These are phyloP conservation scores for Calonectria hawksworthii DNA, from an alignment of 2,329 filamentous ascomycete species.

Conservation along the genomic window DNA sequence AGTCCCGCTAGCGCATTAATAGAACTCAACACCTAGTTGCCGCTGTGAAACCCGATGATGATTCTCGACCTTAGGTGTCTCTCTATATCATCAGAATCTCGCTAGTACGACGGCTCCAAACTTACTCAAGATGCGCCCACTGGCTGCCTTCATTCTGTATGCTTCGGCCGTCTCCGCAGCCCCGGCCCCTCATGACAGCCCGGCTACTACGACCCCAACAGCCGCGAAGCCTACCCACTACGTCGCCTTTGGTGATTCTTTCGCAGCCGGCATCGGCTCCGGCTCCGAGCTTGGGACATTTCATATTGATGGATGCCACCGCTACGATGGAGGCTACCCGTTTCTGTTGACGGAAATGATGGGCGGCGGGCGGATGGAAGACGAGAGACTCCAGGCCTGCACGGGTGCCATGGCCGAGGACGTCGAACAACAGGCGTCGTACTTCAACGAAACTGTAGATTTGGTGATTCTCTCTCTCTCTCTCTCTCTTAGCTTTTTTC, in stretches of 20 bases:
- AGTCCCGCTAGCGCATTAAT: not conserved
- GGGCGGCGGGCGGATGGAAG: not conserved
- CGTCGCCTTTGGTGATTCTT: constrained; percentile 11
- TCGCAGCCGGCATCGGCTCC: constrained; percentile 9
- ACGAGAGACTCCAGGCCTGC: not conserved
- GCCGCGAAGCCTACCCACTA: not conserved
- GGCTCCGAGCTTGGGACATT: constrained; percentile 9
- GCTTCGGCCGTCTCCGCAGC: not conserved
- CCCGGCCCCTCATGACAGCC: not conserved
- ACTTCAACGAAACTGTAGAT: not conserved
- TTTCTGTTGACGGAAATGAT: not conserved
- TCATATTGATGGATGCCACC: constrained; percentile 13
- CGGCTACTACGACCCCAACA: not conserved
- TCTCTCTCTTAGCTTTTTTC: no score
- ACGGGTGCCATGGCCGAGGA: not conserved
- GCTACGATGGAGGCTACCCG: constrained; percentile 5
- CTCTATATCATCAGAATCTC: not conserved
- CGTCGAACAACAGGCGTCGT: not conserved
- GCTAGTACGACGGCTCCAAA: not conserved
- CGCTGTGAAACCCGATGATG: no score
- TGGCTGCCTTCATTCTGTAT: not conserved
- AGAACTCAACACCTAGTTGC: not conserved
- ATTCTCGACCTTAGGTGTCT: not conserved
- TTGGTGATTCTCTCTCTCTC: not conserved
- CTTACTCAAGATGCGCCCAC: not conserved